These are phyloP conservation scores for Emergomyces pasteurianus DNA, from an alignment of 2,329 filamentous ascomycete genomes.

Conservation along the genomic window DNA sequence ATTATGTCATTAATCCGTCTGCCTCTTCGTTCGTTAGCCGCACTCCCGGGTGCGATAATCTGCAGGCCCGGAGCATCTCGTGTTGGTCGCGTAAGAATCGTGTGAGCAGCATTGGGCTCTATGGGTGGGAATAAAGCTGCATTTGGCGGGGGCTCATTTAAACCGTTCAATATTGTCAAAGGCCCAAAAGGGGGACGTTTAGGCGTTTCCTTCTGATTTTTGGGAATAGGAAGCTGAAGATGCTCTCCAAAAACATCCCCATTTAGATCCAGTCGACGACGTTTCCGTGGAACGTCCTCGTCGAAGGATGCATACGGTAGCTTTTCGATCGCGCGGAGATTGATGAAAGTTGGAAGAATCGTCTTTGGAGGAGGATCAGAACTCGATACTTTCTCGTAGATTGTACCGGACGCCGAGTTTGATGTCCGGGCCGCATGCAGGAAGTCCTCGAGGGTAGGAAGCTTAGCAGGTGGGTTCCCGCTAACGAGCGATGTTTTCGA, in stretches of 20 bases:
- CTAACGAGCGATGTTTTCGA: constrained; percentile 16
- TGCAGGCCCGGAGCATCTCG: constrained; percentile 12
- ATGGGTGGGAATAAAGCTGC: constrained; percentile 51
- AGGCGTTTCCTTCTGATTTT: constrained; percentile 32
- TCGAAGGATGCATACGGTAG: constrained; percentile 31
- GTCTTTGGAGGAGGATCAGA: constrained; percentile 29
- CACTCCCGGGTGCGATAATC: background rate
- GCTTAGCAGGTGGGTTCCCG: constrained; percentile 24
- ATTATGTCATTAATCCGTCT: constrained; percentile 26
- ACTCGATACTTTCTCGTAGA: constrained; percentile 19
- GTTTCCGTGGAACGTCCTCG: constrained; percentile 29
- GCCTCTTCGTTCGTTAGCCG: constrained; percentile 19
- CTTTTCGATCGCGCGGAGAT: constrained; percentile 35
- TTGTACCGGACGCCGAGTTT: constrained; percentile 23
- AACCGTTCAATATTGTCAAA: constrained; percentile 43
- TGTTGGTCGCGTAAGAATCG: constrained; percentile 26
- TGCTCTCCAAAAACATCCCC: constrained; percentile 32
- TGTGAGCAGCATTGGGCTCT: constrained; percentile 35
- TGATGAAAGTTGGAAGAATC: constrained; percentile 36
- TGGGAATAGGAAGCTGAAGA: constrained; percentile 37
- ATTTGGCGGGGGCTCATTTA: constrained; percentile 53
- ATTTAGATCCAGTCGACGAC: constrained; percentile 31
- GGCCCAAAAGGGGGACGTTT: constrained; percentile 33
- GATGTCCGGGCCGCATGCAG: constrained; percentile 23
- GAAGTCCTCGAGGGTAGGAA: constrained; percentile 25